Conservation (phyloP, 2,329 filamentous ascomycete species). For the Orbilia oligospora region DNA sequence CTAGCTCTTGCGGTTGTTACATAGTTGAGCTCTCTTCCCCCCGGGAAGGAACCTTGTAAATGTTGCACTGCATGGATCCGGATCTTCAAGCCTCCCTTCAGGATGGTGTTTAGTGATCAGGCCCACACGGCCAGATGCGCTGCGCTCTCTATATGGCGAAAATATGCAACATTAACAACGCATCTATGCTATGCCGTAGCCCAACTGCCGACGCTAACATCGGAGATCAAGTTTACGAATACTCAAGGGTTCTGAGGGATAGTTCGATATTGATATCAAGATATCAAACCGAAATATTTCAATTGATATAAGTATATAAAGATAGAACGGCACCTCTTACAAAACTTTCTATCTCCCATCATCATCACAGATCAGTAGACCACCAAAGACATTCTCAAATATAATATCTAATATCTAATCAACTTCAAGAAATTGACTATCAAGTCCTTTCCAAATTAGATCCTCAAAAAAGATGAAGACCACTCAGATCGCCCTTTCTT, state of each 20-base stretch:
- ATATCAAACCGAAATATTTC: no score
- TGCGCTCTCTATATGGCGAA: neutral
- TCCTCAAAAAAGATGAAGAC: constrained; percentile 19
- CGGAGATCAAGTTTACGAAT: no score
- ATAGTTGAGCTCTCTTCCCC: constrained; percentile 3
- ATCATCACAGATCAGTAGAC: no score
- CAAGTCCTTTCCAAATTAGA: neutral
- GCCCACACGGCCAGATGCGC: neutral
- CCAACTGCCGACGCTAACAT: constrained; percentile 18
- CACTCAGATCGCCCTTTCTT: neutral
- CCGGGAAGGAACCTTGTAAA: constrained; percentile 22
- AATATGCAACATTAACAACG: constrained; percentile 25
- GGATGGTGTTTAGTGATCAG: constrained; percentile 11
- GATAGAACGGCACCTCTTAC: no score
- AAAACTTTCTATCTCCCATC: no score
- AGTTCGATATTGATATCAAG: no score
- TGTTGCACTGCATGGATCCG: constrained; percentile 22
- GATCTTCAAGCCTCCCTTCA: constrained; percentile 6
- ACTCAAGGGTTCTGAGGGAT: no score
- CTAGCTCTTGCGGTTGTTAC: neutral
- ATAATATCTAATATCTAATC: no score
- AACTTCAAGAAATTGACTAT: neutral
- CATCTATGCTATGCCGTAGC: neutral
- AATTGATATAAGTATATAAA: no score
- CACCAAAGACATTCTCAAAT: neutral